Evolutionary conservation across 257 asterid genomes (phyloP).

Genomic region (Scutellaria barbata): DNA sequence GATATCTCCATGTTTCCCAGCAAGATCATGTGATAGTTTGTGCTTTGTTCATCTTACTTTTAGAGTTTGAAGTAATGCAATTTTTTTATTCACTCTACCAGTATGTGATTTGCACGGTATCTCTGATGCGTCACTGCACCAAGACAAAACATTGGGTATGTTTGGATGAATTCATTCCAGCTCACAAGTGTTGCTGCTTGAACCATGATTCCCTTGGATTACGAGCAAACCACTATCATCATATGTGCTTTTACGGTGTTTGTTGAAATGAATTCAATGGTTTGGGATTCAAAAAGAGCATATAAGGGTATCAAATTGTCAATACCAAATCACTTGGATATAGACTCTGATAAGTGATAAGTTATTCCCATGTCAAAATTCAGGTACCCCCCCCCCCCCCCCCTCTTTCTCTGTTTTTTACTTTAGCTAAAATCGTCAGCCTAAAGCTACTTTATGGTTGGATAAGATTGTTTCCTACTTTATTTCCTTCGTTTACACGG

Average conservation of each 20-base stretch:
- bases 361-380: slow-evolving; percentile 34
- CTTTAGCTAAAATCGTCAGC: slow-evolving; percentile 30
- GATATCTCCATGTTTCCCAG: slow-evolving; percentile 27
- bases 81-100: slow-evolving; percentile 14
- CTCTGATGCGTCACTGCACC: neutral
- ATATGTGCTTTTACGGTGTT: neutral
- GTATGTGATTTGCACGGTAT: slow-evolving; percentile 23
- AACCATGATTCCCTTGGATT: neutral
- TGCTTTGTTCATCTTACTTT: slow-evolving; percentile 7
- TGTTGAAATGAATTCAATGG: neutral
- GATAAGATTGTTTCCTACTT: slow-evolving; percentile 41
- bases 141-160: neutral
- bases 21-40: slow-evolving; percentile 21
- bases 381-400: slow-evolving; percentile 5
- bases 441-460: slow-evolving; percentile 45
- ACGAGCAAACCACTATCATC: neutral
- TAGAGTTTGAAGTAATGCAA: slow-evolving; percentile 6
- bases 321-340: slow-evolving; percentile 24
- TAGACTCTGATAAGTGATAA: slow-evolving; percentile 39
- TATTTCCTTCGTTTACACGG: slow-evolving; percentile 8
- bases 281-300: slow-evolving; percentile 29
- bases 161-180: too few relatives aligned
- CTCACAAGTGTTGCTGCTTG: neutral
- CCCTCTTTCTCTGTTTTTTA: neutral
- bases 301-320: neutral